These are phyloP conservation scores for Talaromyces rugulosus DNA, from an alignment of 2,329 filamentous ascomycete genomes.

Conservation along the genomic window DNA sequence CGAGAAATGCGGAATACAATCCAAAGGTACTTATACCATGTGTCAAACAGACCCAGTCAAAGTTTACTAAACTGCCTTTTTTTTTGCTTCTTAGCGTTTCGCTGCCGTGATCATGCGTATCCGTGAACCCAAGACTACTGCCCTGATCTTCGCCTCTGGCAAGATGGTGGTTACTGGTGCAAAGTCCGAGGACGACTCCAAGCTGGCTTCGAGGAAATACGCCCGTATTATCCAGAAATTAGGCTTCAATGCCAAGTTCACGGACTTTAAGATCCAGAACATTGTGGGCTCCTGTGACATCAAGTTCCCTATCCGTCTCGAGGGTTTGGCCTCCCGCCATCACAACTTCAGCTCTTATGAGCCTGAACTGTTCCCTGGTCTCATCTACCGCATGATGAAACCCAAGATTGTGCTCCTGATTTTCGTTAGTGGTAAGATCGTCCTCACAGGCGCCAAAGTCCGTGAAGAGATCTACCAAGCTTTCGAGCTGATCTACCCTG, in stretches of 20 bases:
- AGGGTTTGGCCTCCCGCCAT: constrained; percentile 92
- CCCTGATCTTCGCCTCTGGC: constrained; percentile 93
- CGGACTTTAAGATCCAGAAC: constrained; percentile 99
- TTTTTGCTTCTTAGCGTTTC: constrained; percentile 68
- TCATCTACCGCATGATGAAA: constrained; percentile 99
- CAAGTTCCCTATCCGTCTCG: constrained; percentile 97
- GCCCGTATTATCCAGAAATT: constrained; percentile 99
- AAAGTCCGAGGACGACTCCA: constrained; percentile 96
- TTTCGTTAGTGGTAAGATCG: constrained; percentile 97
- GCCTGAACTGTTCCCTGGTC: constrained; percentile 95
- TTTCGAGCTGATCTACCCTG: constrained; percentile 96
- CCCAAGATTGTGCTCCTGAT: constrained; percentile 97
- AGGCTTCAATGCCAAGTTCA: constrained; percentile 98
- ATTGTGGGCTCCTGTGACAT: constrained; percentile 98
- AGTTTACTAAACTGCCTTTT: constrained; percentile 40
- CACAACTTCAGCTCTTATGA: constrained; percentile 99
- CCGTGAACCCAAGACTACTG: constrained; percentile 96
- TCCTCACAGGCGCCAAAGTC: constrained; percentile 94
- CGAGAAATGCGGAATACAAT: constrained; percentile 97
- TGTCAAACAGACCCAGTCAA: constrained; percentile 10
- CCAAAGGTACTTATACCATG: constrained; percentile 67
- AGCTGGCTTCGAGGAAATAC: constrained; percentile 94
- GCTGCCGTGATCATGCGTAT: constrained; percentile 99
- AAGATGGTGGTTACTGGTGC: constrained; percentile 99
- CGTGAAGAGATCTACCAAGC: constrained; percentile 97